Evolutionary conservation across 768 basidiomycete genomes (phyloP).

Genomic region (Thelephora ganbajun): DNA sequence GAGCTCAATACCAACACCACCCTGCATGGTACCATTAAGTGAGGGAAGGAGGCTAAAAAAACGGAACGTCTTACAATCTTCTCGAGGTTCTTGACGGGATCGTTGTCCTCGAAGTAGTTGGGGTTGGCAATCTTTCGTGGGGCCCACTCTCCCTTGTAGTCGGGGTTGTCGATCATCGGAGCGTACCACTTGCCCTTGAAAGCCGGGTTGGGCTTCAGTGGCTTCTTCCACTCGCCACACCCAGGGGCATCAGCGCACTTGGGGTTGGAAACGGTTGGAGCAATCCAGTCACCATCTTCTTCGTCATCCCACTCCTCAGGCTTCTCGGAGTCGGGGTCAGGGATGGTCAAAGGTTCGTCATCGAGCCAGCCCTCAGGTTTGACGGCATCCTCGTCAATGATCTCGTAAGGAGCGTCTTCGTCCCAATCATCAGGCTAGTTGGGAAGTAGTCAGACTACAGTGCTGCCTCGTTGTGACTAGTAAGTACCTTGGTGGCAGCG

Average conservation of each 20-base stretch:
- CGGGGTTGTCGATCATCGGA: conserved; percentile 93
- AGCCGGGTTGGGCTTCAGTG: conserved; percentile 78
- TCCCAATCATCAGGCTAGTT: conserved; percentile 89
- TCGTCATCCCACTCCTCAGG: conserved; percentile 99
- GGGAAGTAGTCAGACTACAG: not conserved
- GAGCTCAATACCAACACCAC: conserved; percentile 93
- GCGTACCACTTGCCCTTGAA: conserved; percentile 99
- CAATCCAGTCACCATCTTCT: conserved; percentile 97
- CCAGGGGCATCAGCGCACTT: conserved; percentile 83
- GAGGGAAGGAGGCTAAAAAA: not conserved
- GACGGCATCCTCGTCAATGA: conserved; percentile 71
- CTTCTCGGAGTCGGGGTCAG: conserved; percentile 89
- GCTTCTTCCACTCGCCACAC: conserved; percentile 92
- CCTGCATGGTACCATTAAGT: conserved; percentile 25
- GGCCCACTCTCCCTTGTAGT: conserved; percentile 90
- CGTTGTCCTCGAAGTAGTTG: conserved; percentile 75
- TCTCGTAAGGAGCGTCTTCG: conserved; percentile 89
- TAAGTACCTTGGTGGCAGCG: conserved; percentile 58
- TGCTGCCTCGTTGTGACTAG: not conserved
- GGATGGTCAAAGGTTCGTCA: conserved; percentile 62
- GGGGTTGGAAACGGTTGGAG: conserved; percentile 82
- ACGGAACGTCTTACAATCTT: conserved; percentile 55
- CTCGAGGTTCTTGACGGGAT: conserved; percentile 67
- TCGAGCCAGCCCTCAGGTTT: conserved; percentile 97
- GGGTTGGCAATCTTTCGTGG: conserved; percentile 89